phyloP scores from a whole-genome alignment of 345 rosid species.

The Populus ilicifolia region DNA sequence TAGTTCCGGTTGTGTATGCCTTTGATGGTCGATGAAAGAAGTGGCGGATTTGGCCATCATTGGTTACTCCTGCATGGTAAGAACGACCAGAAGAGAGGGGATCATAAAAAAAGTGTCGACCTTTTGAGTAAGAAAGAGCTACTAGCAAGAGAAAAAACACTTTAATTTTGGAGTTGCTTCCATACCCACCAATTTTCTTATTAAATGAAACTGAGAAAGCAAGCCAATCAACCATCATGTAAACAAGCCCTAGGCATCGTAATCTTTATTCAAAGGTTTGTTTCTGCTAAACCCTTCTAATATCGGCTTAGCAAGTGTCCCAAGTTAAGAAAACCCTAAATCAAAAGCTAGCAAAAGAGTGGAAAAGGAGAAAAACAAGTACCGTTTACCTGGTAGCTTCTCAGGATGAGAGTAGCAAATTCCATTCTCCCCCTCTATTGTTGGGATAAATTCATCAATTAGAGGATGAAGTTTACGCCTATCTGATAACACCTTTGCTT shows the following conservation, averaged over 20 bases:
- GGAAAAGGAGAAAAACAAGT: neutral
- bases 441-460: conserved; percentile 78
- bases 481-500: conserved; percentile 63
- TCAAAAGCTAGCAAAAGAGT: neutral
- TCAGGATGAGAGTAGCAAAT: conserved; percentile 95
- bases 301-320: neutral
- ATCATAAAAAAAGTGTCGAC: neutral
- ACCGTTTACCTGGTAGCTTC: conserved; percentile 65
- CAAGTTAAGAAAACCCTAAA: neutral
- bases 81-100: neutral
- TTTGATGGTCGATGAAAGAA: conserved; percentile 90
- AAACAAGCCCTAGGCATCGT: neutral
- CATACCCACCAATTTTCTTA: no score
- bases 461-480: conserved; percentile 66
- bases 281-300: neutral
- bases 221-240: neutral
- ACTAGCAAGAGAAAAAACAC: no score
- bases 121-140: no score
- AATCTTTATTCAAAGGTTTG: neutral
- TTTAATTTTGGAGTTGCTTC: no score
- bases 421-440: conserved; percentile 82
- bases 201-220: neutral
- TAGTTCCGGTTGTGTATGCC: conserved; percentile 90
- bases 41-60: conserved; percentile 82
- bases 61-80: conserved; percentile 60